Conservation (phyloP, 2,329 filamentous ascomycete species). For the Aspergillus neoniger region DNA sequence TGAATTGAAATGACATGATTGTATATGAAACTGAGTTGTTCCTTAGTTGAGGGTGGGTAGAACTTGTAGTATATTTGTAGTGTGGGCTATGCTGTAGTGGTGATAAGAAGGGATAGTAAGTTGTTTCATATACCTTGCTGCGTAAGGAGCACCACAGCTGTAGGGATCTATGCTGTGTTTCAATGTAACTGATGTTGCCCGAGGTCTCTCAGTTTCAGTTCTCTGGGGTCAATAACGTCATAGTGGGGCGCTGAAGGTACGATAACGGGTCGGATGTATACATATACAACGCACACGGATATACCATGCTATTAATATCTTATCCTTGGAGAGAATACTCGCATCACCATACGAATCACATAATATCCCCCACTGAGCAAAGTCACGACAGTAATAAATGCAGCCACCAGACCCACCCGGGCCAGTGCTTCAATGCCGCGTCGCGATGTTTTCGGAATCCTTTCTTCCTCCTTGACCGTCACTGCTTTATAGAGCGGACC, state of each 20-base stretch:
- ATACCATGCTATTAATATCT: background rate
- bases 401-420: slow-evolving; percentile 28
- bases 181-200: background rate
- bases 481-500: no score
- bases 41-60: background rate
- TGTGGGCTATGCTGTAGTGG: background rate
- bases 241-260: slow-evolving; percentile 1
- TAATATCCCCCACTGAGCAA: slow-evolving; percentile 14
- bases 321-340: background rate
- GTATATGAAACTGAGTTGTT: background rate
- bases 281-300: background rate
- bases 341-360: slow-evolving; percentile 8
- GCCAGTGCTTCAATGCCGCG: slow-evolving; percentile 31
- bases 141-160: no score
- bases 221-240: background rate
- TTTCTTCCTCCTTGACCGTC: no score
- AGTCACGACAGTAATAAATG: slow-evolving; percentile 15
- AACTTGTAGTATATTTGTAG: background rate
- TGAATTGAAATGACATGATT: background rate
- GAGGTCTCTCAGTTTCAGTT: background rate
- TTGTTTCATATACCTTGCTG: no score
- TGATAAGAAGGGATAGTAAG: no score
- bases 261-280: background rate
- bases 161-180: no score
- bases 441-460: slow-evolving; percentile 20